These are phyloP conservation scores for Otatea glauca DNA, from an alignment of 176 grass and related monocot genomes.

Conservation along the genomic window DNA sequence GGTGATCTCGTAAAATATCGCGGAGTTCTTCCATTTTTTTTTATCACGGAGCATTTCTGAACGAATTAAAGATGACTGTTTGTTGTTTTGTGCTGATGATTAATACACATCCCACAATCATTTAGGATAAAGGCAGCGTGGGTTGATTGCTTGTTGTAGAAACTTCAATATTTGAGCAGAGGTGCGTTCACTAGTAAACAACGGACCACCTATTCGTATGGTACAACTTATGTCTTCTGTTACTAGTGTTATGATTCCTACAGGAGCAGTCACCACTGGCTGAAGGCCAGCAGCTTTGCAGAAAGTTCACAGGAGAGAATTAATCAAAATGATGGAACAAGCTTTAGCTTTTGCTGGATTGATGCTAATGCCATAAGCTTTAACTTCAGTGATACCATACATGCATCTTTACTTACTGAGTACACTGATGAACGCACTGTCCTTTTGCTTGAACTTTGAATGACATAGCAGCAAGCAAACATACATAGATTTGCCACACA, in stretches of 20 bases:
- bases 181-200: not conserved
- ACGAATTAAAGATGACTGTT: not conserved
- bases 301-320: not conserved
- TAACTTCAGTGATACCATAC: not conserved
- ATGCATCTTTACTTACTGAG: not conserved
- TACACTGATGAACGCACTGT: not conserved
- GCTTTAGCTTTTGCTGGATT: not conserved
- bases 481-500: constrained; percentile 9
- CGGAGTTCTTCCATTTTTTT: no score
- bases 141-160: not conserved
- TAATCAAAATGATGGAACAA: not conserved
- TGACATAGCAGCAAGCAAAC: not conserved
- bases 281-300: not conserved
- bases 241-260: not conserved
- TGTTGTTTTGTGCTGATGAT: constrained; percentile 1
- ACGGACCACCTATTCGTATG: constrained; percentile 31
- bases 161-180: not conserved
- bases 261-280: not conserved
- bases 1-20: not conserved
- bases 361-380: not conserved
- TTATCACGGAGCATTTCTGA: not conserved
- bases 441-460: not conserved
- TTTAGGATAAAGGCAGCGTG: not conserved
- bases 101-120: not conserved
- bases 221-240: not conserved